Conservation (phyloP, 2,329 filamentous ascomycete species). For the Mycosphaerelloides madeirae region DNA sequence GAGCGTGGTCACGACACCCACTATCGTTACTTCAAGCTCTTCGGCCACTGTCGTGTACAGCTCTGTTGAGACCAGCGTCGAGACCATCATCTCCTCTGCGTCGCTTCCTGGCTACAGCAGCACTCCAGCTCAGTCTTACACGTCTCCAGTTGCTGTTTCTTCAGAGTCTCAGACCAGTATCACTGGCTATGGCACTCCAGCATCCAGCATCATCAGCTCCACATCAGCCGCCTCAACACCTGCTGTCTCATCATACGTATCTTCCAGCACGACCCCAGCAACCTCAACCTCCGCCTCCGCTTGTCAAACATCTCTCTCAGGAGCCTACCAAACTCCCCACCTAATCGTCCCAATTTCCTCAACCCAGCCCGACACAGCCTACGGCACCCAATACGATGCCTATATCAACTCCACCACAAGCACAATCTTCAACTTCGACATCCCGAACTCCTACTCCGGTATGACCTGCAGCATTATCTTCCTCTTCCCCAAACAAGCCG, state of each 20-base stretch:
- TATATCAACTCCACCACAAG: slow-evolving; percentile 52
- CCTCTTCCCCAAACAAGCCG: slow-evolving; percentile 55
- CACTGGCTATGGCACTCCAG: neutral
- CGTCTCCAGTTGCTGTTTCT: neutral
- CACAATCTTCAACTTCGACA: slow-evolving; percentile 66
- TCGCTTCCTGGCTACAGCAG: neutral
- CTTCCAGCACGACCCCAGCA: slow-evolving; percentile 4
- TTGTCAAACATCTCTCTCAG: slow-evolving; percentile 29
- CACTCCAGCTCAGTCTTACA: slow-evolving; percentile 3
- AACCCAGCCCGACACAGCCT: slow-evolving; percentile 47
- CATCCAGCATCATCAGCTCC: neutral
- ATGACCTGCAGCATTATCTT: slow-evolving; percentile 62
- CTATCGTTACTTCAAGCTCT: slow-evolving; percentile 2
- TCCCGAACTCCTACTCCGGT: slow-evolving; percentile 50
- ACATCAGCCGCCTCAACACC: slow-evolving; percentile 2
- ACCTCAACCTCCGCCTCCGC: slow-evolving; percentile 15
- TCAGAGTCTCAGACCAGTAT: neutral
- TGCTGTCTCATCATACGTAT: neutral
- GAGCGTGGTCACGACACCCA: neutral
- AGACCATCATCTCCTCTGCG: slow-evolving; percentile 1
- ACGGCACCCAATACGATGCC: slow-evolving; percentile 54
- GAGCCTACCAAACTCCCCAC: slow-evolving; percentile 51
- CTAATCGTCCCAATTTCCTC: slow-evolving; percentile 60
- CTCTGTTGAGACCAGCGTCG: neutral
- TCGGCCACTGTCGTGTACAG: slow-evolving; percentile 1